phyloP scores from a whole-genome alignment of 2,329 filamentous ascomycete genomes.

The Phyllosticta ampelicida region DNA sequence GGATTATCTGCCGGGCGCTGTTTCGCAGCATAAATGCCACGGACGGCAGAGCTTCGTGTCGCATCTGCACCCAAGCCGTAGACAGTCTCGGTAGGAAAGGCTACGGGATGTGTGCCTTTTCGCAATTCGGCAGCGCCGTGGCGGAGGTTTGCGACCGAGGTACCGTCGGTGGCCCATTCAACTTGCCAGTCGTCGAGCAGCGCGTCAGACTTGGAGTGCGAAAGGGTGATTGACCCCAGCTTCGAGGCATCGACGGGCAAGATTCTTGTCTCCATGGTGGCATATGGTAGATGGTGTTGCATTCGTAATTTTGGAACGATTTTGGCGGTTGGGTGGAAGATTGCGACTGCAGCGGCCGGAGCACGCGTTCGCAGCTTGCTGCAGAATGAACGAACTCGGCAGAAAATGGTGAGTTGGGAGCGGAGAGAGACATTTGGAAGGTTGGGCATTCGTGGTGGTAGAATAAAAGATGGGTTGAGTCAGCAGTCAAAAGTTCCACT shows the following conservation, averaged over 20 bases:
- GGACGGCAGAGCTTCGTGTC: conserved; percentile 70
- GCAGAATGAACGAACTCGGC: background rate
- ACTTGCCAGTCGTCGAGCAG: conserved; percentile 26
- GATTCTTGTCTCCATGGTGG: conserved; percentile 23
- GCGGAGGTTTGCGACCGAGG: conserved; percentile 44
- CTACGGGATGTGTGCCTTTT: conserved; percentile 63
- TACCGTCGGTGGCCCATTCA: conserved; percentile 23
- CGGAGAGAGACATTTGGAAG: conserved; percentile 7
- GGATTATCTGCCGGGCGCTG: conserved; percentile 88
- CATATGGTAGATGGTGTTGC: background rate
- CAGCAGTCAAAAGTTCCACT: background rate
- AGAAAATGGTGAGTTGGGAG: background rate
- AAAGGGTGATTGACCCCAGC: conserved; percentile 27
- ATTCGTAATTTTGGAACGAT: background rate
- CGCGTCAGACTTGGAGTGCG: conserved; percentile 3
- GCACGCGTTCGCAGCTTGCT: background rate
- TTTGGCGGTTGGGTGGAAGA: background rate
- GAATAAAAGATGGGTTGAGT: background rate
- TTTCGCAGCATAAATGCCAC: conserved; percentile 88
- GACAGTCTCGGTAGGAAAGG: conserved; percentile 95
- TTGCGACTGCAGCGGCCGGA: background rate
- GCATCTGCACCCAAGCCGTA: conserved; percentile 96
- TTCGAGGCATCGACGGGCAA: conserved; percentile 31
- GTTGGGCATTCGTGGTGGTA: conserved; percentile 1
- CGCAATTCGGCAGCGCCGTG: conserved; percentile 57